A percentile compares a stretch with the other conserved stretches of the same genome.
Evolutionary conservation across 2,329 filamentous ascomycete genomes (phyloP).

Genomic region (Monilinia polystroma): DNA sequence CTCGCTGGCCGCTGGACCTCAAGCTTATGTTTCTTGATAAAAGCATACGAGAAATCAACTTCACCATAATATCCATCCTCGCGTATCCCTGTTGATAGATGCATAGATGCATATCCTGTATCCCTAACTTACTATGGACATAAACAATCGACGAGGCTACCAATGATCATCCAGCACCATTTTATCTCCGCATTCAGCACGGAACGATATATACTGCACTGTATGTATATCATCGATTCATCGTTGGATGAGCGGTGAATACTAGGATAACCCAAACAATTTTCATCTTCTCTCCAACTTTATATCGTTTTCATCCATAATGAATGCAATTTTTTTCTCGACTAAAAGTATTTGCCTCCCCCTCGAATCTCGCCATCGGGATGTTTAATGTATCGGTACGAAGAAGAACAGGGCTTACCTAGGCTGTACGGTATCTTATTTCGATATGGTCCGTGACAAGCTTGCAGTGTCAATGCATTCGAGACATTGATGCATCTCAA

Average conservation of each 20-base stretch:
- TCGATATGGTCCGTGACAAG: slow-evolving; percentile 16
- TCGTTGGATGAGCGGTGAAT: slow-evolving; percentile 20
- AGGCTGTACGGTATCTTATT: neutral
- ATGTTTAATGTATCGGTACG: slow-evolving; percentile 18
- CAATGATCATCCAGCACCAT: neutral
- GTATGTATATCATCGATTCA: no score
- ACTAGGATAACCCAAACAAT: neutral
- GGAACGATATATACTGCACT: neutral
- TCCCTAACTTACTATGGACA: slow-evolving; percentile 1
- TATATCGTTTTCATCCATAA: neutral
- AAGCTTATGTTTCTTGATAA: neutral
- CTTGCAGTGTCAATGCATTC: slow-evolving; percentile 19
- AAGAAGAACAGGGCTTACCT: slow-evolving; percentile 9
- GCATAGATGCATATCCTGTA: neutral
- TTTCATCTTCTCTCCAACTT: neutral
- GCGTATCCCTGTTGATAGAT: slow-evolving; percentile 7
- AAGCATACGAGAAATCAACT: slow-evolving; percentile 15
- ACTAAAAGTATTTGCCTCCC: neutral
- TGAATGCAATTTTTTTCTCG: neutral
- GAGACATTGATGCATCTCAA: slow-evolving; percentile 18
- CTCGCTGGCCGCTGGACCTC: slow-evolving; percentile 3
- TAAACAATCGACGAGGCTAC: slow-evolving; percentile 22
- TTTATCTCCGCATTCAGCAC: neutral
- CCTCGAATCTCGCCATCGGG: slow-evolving; percentile 20
- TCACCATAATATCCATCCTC: neutral